Percentiles rank a stretch among this genome's conserved stretches.
Conservation (phyloP, 1,284 basidiomycete species). For the Ceratobasidium theobromae region DNA sequence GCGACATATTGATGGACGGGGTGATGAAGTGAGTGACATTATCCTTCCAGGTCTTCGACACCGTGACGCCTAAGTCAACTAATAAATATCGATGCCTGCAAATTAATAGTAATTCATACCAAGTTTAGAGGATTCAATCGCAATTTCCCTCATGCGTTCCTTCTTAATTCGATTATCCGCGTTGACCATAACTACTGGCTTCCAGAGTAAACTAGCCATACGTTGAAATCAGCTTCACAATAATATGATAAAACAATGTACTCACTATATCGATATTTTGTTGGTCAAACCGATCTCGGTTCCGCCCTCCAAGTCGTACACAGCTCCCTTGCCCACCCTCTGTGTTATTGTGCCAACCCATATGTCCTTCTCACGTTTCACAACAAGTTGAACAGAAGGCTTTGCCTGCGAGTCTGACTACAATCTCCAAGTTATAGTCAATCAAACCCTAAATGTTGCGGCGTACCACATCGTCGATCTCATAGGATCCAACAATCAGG, state of each 20-base stretch:
- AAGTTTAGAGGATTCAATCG: slow-evolving; percentile 2
- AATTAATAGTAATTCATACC: background rate
- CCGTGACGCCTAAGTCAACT: background rate
- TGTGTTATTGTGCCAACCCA: slow-evolving; percentile 8
- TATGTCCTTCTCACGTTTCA: slow-evolving; percentile 27
- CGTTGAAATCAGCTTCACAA: background rate
- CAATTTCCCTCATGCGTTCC: slow-evolving; percentile 22
- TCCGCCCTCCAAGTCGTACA: slow-evolving; percentile 9
- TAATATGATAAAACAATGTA: background rate
- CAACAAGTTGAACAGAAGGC: slow-evolving; percentile 3
- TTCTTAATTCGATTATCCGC: slow-evolving; percentile 27
- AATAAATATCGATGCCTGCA: background rate
- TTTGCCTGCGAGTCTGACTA: slow-evolving; percentile 24
- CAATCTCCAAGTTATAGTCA: background rate
- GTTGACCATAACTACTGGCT: slow-evolving; percentile 9
- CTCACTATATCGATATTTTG: slow-evolving; percentile 28
- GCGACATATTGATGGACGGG: slow-evolving; percentile 24
- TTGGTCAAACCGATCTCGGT: slow-evolving; percentile 21
- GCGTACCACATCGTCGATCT: slow-evolving; percentile 29
- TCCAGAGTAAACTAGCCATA: slow-evolving; percentile 10
- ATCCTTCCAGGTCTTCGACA: slow-evolving; percentile 24
- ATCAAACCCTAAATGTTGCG: background rate
- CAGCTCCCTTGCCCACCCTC: slow-evolving; percentile 5
- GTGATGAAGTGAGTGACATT: slow-evolving; percentile 15
- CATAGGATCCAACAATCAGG: slow-evolving; percentile 11